Evolutionary conservation across 1,139 yeast genomes (phyloP).

Genomic region (Suhomyces anneliseae): DNA sequence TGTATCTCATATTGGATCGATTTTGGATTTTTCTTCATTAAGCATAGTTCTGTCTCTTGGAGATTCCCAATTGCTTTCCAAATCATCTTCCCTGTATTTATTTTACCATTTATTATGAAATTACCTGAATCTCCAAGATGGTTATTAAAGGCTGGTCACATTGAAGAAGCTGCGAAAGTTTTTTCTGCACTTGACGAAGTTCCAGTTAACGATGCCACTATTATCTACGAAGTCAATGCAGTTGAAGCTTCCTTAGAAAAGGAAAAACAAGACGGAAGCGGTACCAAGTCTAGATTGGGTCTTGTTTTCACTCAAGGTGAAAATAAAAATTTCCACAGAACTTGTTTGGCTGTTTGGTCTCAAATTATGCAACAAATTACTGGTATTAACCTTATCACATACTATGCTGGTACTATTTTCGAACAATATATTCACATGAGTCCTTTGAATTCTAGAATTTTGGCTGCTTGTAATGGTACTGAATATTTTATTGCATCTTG

Average conservation of each 20-base stretch:
- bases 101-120: slow-evolving; percentile 13
- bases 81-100: slow-evolving; percentile 33
- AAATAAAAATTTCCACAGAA: slow-evolving; percentile 48
- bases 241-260: slow-evolving; percentile 29
- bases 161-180: slow-evolving; percentile 50
- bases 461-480: slow-evolving; percentile 65
- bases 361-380: slow-evolving; percentile 60
- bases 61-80: slow-evolving; percentile 52
- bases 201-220: slow-evolving; percentile 25
- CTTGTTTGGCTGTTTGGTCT: slow-evolving; percentile 46
- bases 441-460: slow-evolving; percentile 51
- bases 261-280: slow-evolving; percentile 24
- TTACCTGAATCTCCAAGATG: slow-evolving; percentile 27
- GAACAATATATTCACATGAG: slow-evolving; percentile 42
- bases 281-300: slow-evolving; percentile 22
- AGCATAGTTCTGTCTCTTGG: slow-evolving; percentile 24
- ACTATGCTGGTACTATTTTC: slow-evolving; percentile 64
- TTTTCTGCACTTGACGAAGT: slow-evolving; percentile 44
- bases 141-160: slow-evolving; percentile 30
- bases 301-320: slow-evolving; percentile 38
- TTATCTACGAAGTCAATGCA: slow-evolving; percentile 31
- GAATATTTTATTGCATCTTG: slow-evolving; percentile 61
- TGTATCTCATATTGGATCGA: slow-evolving; percentile 35
- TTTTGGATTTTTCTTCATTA: slow-evolving; percentile 42
- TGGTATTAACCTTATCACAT: slow-evolving; percentile 68